phyloP scores from a whole-genome alignment of 1,284 basidiomycete species.

The Sparassis latifolia region DNA sequence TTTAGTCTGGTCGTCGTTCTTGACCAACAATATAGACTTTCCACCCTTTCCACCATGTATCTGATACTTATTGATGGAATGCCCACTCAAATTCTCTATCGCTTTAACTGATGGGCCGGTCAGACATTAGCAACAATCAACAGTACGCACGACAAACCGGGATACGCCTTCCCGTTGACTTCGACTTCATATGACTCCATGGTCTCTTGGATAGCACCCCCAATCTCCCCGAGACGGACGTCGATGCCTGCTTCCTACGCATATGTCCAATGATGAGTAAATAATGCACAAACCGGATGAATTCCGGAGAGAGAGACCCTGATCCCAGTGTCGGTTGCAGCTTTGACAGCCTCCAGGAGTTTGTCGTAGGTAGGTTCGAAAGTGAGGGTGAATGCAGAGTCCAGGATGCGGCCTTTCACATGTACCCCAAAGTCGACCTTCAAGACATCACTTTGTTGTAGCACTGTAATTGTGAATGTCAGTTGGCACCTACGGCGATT shows the following conservation, averaged over 20 bases:
- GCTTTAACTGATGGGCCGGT: conserved; percentile 63
- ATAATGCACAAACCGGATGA: neutral
- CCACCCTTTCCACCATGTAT: conserved; percentile 62
- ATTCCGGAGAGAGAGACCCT: conserved; percentile 40
- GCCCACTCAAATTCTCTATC: conserved; percentile 88
- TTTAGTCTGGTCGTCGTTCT: conserved; percentile 84
- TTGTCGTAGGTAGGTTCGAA: conserved; percentile 91
- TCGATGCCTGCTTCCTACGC: conserved; percentile 93
- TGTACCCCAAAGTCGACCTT: conserved; percentile 99
- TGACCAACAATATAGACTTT: conserved; percentile 89
- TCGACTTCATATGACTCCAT: conserved; percentile 99
- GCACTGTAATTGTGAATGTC: conserved; percentile 39
- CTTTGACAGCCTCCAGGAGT: conserved; percentile 86
- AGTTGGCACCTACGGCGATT: too few species aligned
- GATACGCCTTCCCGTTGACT: conserved; percentile 78
- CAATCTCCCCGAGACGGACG: conserved; percentile 89
- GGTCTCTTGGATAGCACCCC: conserved; percentile 91
- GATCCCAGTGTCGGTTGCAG: conserved; percentile 89
- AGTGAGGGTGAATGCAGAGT: conserved; percentile 92
- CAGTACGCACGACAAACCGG: conserved; percentile 46
- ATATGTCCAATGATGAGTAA: neutral
- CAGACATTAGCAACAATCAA: conserved; percentile 1
- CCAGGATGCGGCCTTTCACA: conserved; percentile 89
- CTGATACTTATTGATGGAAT: conserved; percentile 83
- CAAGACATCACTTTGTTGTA: conserved; percentile 82